phyloP scores from a whole-genome alignment of 495 filamentous ascomycete genomes.

The Jackrogersella minutella region DNA sequence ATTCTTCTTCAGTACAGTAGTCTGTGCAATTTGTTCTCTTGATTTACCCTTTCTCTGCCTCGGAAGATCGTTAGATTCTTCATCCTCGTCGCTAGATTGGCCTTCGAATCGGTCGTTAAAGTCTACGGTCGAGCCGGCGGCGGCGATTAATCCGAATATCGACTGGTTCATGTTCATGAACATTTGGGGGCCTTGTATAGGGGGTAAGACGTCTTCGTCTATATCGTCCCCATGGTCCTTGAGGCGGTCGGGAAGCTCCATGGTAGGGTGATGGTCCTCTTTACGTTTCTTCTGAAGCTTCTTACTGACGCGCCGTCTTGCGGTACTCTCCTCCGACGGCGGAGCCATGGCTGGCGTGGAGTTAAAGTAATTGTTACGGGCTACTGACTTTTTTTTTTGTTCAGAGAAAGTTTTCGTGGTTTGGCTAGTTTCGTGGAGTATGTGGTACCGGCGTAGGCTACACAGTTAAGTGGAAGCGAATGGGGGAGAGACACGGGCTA shows the following conservation, averaged over 20 bases:
- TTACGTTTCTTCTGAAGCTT: slow-evolving; percentile 68
- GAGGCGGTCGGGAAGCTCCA: slow-evolving; percentile 81
- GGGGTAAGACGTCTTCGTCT: slow-evolving; percentile 75
- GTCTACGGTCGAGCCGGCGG: slow-evolving; percentile 82
- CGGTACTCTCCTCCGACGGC: slow-evolving; percentile 24
- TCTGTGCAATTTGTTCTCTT: slow-evolving; percentile 47
- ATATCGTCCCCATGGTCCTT: slow-evolving; percentile 71
- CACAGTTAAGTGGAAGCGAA: slow-evolving; percentile 32
- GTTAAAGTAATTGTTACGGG: slow-evolving; percentile 1
- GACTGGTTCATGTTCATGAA: slow-evolving; percentile 89
- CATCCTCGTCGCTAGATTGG: slow-evolving; percentile 80
- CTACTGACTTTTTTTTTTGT: background rate
- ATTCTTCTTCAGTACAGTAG: slow-evolving; percentile 45
- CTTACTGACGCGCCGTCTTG: slow-evolving; percentile 49
- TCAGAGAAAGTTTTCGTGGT: background rate
- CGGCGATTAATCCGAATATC: slow-evolving; percentile 91
- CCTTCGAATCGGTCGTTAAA: slow-evolving; percentile 84
- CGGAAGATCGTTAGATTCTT: slow-evolving; percentile 53
- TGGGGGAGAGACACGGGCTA: slow-evolving; percentile 26
- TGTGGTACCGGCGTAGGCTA: slow-evolving; percentile 24
- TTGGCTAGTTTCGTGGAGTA: slow-evolving; percentile 8
- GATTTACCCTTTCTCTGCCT: slow-evolving; percentile 28
- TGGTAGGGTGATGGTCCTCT: slow-evolving; percentile 65
- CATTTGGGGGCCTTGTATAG: slow-evolving; percentile 57
- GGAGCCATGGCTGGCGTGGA: slow-evolving; percentile 33